Percentiles rank a stretch among this genome's conserved stretches.
Conservation (phyloP, 805 yeast genomes). For the Peterozyma toletana region DNA sequence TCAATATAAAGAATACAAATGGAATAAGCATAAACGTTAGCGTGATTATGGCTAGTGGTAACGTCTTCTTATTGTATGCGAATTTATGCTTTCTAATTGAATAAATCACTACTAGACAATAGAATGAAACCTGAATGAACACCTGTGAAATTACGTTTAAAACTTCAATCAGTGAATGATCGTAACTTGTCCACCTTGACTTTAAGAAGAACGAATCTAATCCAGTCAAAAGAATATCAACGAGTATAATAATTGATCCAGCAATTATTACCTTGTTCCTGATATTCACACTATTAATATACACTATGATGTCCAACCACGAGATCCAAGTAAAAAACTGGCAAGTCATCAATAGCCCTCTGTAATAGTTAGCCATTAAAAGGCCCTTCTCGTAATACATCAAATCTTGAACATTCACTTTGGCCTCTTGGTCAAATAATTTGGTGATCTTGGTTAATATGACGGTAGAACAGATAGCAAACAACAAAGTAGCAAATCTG, state of each 20-base stretch:
- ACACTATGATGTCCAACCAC: slow-evolving; percentile 44
- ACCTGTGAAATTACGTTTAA: slow-evolving; percentile 3
- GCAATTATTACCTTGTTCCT: slow-evolving; percentile 20
- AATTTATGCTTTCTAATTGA: slow-evolving; percentile 15
- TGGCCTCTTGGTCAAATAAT: slow-evolving; percentile 43
- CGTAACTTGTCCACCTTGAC: neutral
- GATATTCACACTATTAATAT: slow-evolving; percentile 23
- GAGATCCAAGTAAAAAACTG: slow-evolving; percentile 42
- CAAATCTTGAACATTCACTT: slow-evolving; percentile 45
- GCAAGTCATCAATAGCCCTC: slow-evolving; percentile 32
- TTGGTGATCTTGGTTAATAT: slow-evolving; percentile 38
- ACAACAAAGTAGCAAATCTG: slow-evolving; percentile 48
- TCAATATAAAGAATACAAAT: slow-evolving; percentile 20
- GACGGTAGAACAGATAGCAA: slow-evolving; percentile 47
- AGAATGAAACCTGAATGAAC: slow-evolving; percentile 4
- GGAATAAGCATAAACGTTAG: slow-evolving; percentile 29
- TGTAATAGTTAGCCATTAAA: slow-evolving; percentile 27
- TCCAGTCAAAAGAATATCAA: slow-evolving; percentile 18
- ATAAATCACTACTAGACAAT: neutral
- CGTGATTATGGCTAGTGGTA: slow-evolving; percentile 41
- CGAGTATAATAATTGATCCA: slow-evolving; percentile 24
- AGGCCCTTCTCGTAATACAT: slow-evolving; percentile 29
- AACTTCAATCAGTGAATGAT: neutral
- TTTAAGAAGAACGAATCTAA: slow-evolving; percentile 11
- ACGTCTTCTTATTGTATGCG: slow-evolving; percentile 36